These are phyloP conservation scores for Neoarthrinium moseri DNA, from an alignment of 2,329 filamentous ascomycete species.

Conservation along the genomic window DNA sequence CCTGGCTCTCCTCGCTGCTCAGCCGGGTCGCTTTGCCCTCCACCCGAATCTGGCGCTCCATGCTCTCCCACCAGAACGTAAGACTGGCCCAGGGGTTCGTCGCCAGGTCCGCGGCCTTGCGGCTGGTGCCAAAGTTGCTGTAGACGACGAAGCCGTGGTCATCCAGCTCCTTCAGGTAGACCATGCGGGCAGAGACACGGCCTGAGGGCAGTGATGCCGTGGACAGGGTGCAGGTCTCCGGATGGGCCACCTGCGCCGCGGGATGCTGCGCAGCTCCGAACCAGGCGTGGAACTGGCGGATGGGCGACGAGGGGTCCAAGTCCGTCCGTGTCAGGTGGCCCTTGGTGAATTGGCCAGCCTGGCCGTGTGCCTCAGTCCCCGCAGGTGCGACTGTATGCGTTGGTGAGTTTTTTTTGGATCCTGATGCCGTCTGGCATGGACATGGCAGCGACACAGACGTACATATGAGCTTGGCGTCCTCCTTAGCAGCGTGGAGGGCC, in stretches of 20 bases:
- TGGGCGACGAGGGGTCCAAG: slow-evolving; percentile 62
- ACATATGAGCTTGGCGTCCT: slow-evolving; percentile 48
- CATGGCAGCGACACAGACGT: slow-evolving; percentile 20
- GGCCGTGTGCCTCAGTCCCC: slow-evolving; percentile 52
- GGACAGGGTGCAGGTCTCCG: slow-evolving; percentile 84
- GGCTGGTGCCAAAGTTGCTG: slow-evolving; percentile 82
- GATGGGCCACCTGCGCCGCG: slow-evolving; percentile 58
- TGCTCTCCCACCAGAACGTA: slow-evolving; percentile 84
- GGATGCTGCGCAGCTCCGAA: slow-evolving; percentile 68
- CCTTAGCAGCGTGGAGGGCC: slow-evolving; percentile 42
- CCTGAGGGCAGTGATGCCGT: slow-evolving; percentile 83
- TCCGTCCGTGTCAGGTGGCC: slow-evolving; percentile 60
- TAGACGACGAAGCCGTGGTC: slow-evolving; percentile 83
- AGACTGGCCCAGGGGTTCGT: slow-evolving; percentile 77
- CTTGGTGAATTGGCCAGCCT: slow-evolving; percentile 73
- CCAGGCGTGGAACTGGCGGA: slow-evolving; percentile 87
- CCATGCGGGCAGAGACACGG: slow-evolving; percentile 77
- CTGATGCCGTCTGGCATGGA: slow-evolving; percentile 3
- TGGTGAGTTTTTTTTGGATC: slow-evolving; percentile 13
- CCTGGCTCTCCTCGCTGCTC: slow-evolving; percentile 67
- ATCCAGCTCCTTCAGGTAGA: slow-evolving; percentile 96
- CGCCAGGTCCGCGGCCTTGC: slow-evolving; percentile 65
- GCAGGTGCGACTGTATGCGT: slow-evolving; percentile 62
- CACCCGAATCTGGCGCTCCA: slow-evolving; percentile 88
- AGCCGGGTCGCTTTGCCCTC: slow-evolving; percentile 75